A percentile compares a stretch with the other conserved stretches of the same genome.
phyloP scores from a whole-genome alignment of 129 eudicot species.

The Rutidosis leptorrhynchoides region DNA sequence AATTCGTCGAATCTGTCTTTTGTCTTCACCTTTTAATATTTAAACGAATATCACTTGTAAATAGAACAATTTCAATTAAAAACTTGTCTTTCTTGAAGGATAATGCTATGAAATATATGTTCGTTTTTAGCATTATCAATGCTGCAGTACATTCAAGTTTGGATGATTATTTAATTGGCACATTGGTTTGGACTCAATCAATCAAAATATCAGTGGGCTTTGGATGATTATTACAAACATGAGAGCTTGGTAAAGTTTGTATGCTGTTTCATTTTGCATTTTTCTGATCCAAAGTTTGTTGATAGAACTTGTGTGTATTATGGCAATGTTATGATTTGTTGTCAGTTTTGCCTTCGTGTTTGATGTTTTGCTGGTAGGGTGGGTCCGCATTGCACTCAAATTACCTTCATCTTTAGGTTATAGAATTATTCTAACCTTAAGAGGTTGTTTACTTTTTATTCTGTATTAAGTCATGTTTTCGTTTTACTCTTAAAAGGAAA shows the following conservation, averaged over 20 bases:
- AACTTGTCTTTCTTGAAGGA: no score
- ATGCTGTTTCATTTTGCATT: background rate
- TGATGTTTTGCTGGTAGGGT: constrained; percentile 14
- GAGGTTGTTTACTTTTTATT: no score
- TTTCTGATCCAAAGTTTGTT: background rate
- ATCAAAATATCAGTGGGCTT: constrained; percentile 97
- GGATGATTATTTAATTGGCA: constrained; percentile 78
- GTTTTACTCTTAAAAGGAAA: no score
- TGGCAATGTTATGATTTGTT: constrained; percentile 3
- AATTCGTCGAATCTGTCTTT: no score
- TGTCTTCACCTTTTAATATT: no score
- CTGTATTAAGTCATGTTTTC: no score
- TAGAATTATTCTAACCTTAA: no score
- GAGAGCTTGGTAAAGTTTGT: constrained; percentile 53
- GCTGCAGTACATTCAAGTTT: constrained; percentile 78
- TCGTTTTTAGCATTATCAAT: no score
- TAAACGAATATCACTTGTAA: no score
- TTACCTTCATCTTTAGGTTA: constrained; percentile 2
- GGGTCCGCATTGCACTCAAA: constrained; percentile 13
- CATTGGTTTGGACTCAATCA: constrained; percentile 95
- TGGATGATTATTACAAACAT: constrained; percentile 81
- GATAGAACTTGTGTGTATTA: background rate
- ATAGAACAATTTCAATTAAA: no score
- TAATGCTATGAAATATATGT: no score
- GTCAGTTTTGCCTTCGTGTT: constrained; percentile 12